Conservation (phyloP, 805 yeast genomes). For the Candida alai region DNA sequence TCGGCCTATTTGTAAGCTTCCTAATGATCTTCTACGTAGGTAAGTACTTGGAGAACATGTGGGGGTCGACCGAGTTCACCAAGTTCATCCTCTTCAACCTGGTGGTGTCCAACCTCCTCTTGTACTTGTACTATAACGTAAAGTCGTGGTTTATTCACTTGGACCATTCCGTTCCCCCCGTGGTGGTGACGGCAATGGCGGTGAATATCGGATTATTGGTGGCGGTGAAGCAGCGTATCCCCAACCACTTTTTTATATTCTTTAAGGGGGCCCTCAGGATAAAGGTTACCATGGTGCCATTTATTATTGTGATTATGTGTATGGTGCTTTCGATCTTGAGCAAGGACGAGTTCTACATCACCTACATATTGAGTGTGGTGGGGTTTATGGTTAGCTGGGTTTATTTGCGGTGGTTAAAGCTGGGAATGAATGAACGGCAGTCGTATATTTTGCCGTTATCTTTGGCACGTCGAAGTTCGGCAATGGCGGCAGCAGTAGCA, state of each 20-base stretch:
- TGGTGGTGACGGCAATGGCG: constrained; percentile 52
- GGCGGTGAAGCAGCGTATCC: constrained; percentile 62
- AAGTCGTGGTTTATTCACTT: constrained; percentile 13
- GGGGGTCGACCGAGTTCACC: constrained; percentile 55
- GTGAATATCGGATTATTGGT: constrained; percentile 57
- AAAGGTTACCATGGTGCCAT: constrained; percentile 39
- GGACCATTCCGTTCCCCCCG: constrained; percentile 31
- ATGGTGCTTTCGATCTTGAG: constrained; percentile 21
- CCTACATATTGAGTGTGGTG: constrained; percentile 19
- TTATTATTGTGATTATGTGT: constrained; percentile 21
- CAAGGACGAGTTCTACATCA: constrained; percentile 24
- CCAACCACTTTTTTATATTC: constrained; percentile 53
- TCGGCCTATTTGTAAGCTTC: constrained; percentile 35
- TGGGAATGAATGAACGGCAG: constrained; percentile 41
- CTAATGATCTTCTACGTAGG: constrained; percentile 50
- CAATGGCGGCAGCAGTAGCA: neutral
- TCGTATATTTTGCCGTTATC: constrained; percentile 37
- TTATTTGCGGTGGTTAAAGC: constrained; percentile 36
- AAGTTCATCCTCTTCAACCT: constrained; percentile 42
- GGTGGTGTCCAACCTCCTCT: constrained; percentile 30
- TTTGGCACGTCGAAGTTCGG: neutral
- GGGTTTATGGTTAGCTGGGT: constrained; percentile 39
- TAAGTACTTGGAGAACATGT: constrained; percentile 58
- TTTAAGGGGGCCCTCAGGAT: constrained; percentile 45
- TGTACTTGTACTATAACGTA: constrained; percentile 24